Base-by-base conservation (phyloP, 2,329 filamentous ascomycete species). In the Penicillium sp. region DNA sequence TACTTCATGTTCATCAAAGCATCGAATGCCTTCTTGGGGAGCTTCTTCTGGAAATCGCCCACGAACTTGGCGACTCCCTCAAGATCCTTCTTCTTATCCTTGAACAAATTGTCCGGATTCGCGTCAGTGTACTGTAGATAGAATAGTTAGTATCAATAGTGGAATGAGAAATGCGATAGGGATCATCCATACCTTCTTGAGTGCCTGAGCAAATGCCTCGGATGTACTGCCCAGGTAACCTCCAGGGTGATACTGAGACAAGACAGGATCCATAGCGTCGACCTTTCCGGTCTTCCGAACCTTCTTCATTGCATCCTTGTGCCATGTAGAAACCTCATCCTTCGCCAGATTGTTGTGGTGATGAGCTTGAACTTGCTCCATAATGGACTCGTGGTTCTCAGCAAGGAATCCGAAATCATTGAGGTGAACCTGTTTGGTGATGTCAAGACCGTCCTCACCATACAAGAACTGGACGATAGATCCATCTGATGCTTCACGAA, bases 391-490 rank as follows among this genome's bases (percentile, higher is more conserved):
- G 65, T 93, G 85, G 72, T 99, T 99, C 71, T 91, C 84, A 3
- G 95, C 86, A 31, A 96, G 81, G 78, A 99, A 99, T 64, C 89
- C 88, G 75, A 97, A 98, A 71, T 98, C 88, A 39, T 83, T 87
- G 24, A 99, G 81, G 72, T 97, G 96, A 69, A 91, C 95, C 67
- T 96, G 91, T 76, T 97, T 98, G 2, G 91, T 91, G 50, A 96
- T 90, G 72, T 99, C 95, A 21, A 98, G 82, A 33, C 93, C 95
- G 70, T 99, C 95, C 74, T 99, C 95, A 58, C 95, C 95, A 71
- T 98, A 99, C 31, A 99, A 76, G 76, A 99, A 98, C 71, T 99
- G 95, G 3, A 99, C 84, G 68, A 99, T 84, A 2, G 90, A 91
- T 24, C 96, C 96, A 72, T 99, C 96, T 0, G 93, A 88, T 68